These are phyloP conservation scores for Aspergillus cristatus DNA, from an alignment of 495 filamentous ascomycete species.

Conservation along the genomic window DNA sequence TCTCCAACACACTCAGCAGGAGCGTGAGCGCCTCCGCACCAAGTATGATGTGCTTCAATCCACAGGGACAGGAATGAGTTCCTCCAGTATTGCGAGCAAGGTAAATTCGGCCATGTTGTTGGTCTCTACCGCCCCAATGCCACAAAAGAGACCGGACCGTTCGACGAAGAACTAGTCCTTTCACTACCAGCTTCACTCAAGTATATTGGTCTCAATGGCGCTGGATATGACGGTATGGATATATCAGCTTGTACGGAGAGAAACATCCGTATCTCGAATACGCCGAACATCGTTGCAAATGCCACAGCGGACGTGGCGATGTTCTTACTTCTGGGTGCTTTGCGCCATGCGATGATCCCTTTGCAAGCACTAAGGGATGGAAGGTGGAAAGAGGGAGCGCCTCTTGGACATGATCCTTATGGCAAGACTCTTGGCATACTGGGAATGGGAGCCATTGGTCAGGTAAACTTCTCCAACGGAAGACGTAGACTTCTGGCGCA, in stretches of 20 bases:
- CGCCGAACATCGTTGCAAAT: slow-evolving; percentile 55
- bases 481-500: too few species aligned
- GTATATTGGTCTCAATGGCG: slow-evolving; percentile 27
- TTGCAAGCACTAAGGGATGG: slow-evolving; percentile 40
- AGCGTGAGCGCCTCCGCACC: neutral
- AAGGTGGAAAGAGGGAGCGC: slow-evolving; percentile 32
- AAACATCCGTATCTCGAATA: slow-evolving; percentile 54
- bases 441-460: slow-evolving; percentile 68
- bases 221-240: slow-evolving; percentile 63
- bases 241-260: slow-evolving; percentile 46
- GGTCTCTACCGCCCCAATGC: neutral
- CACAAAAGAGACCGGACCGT: neutral
- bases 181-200: slow-evolving; percentile 35
- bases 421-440: slow-evolving; percentile 53
- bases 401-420: slow-evolving; percentile 38
- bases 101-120: neutral
- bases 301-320: slow-evolving; percentile 58
- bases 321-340: slow-evolving; percentile 55
- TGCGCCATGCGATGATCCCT: slow-evolving; percentile 45
- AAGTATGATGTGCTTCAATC: neutral
- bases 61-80: neutral
- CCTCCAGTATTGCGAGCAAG: neutral
- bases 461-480: too few species aligned
- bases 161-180: neutral
- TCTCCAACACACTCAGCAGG: neutral